These are phyloP conservation scores for Sophora flavescens DNA, from an alignment of 306 rosid species.

Conservation along the genomic window DNA sequence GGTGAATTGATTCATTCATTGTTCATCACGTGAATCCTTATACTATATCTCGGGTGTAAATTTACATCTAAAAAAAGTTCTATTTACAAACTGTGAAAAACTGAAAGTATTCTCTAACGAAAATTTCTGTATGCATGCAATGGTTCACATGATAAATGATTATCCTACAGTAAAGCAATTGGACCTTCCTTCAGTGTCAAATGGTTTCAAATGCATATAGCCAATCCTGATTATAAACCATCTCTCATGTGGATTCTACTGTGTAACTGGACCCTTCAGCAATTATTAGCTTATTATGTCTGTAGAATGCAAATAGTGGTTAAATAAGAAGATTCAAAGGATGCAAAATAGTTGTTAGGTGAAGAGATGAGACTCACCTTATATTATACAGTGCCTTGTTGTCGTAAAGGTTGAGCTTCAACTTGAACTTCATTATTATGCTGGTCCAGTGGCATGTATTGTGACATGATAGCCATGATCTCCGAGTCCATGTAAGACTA, in stretches of 20 bases:
- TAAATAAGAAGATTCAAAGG: conserved; percentile 35
- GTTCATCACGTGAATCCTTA: conserved; percentile 23
- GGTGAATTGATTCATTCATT: too few species aligned
- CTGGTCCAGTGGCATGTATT: conserved; percentile 94
- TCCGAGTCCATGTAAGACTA: conserved; percentile 98
- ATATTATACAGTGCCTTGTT: conserved; percentile 58
- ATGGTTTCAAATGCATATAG: conserved; percentile 29
- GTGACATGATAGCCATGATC: conserved; percentile 97
- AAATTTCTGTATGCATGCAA: conserved; percentile 28
- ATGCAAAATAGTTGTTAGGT: neutral
- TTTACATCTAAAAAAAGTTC: conserved; percentile 46
- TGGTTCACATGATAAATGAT: conserved; percentile 35
- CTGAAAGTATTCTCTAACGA: conserved; percentile 5
- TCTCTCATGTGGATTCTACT: conserved; percentile 22
- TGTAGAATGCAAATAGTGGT: conserved; percentile 32
- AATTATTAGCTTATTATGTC: conserved; percentile 24
- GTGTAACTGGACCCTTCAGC: conserved; percentile 9
- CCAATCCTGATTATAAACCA: conserved; percentile 31
- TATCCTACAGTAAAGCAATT: conserved; percentile 32
- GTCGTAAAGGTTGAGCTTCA: conserved; percentile 72
- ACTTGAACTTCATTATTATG: conserved; percentile 62
- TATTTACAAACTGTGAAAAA: conserved; percentile 43
- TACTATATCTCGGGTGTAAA: conserved; percentile 9
- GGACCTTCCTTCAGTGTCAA: conserved; percentile 34
- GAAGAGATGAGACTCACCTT: conserved; percentile 20